These are phyloP conservation scores for Puccinia coronata DNA, from an alignment of 1,284 basidiomycete species.

Conservation along the genomic window DNA sequence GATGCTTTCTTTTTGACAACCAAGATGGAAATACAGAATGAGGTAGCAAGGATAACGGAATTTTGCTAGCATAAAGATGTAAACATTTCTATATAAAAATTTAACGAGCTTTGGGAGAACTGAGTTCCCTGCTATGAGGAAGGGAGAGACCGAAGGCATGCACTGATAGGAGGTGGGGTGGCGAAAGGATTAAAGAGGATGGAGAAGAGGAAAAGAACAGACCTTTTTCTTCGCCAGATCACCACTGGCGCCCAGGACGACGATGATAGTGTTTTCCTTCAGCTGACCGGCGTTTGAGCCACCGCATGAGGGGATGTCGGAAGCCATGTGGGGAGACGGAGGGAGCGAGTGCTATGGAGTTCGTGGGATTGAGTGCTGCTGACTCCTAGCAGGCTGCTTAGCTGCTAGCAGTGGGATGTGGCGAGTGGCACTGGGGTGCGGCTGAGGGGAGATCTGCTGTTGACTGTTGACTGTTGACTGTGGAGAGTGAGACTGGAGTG, in stretches of 20 bases:
- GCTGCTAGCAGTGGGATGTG: no score
- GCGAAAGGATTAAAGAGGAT: slow-evolving; percentile 24
- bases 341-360: no score
- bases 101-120: no score
- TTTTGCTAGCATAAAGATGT: no score
- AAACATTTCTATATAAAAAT: no score
- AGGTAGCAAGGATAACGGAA: no score
- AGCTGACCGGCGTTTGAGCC: slow-evolving; percentile 34
- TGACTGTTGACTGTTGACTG: neutral
- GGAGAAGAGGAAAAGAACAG: slow-evolving; percentile 7
- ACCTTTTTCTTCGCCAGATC: slow-evolving; percentile 99
- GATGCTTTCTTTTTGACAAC: no score
- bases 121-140: neutral
- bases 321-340: slow-evolving; percentile 33
- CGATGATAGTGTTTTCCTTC: slow-evolving; percentile 41
- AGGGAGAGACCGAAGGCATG: neutral
- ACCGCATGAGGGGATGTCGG: slow-evolving; percentile 32
- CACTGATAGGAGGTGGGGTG: slow-evolving; percentile 31
- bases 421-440: no score
- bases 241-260: slow-evolving; percentile 89
- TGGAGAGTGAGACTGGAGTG: neutral
- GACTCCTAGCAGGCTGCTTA: no score
- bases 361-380: neutral
- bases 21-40: no score
- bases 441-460: no score